phyloP scores from a whole-genome alignment of 768 basidiomycete species.

The Termitomyces sp. region DNA sequence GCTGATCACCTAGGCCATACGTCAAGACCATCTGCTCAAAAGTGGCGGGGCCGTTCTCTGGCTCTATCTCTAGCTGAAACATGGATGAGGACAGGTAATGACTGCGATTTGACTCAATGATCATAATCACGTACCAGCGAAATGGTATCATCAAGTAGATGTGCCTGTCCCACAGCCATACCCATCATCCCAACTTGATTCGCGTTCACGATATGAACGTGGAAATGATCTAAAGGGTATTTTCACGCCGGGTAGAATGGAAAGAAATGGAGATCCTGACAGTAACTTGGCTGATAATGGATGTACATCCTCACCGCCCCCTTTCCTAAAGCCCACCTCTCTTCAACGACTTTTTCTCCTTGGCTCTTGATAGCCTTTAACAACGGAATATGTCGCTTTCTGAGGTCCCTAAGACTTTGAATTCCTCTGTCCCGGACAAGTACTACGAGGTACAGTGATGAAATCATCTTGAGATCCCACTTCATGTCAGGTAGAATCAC shows the following conservation, averaged over 20 bases:
- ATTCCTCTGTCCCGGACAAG: conserved; percentile 60
- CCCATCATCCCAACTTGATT: conserved; percentile 61
- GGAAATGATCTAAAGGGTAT: conserved; percentile 73
- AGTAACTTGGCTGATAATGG: conserved; percentile 96
- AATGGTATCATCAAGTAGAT: conserved; percentile 90
- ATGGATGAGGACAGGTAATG: not conserved
- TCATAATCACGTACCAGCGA: conserved; percentile 49
- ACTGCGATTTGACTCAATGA: too few relatives aligned
- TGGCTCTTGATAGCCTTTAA: conserved; percentile 59
- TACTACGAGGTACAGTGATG: conserved; percentile 81
- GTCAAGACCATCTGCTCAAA: conserved; percentile 72
- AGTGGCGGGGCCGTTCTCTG: conserved; percentile 43
- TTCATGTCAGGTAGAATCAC: conserved; percentile 94
- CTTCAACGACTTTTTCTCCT: conserved; percentile 44
- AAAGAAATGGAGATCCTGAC: conserved; percentile 19
- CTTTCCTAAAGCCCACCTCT: conserved; percentile 58
- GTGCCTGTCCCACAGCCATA: conserved; percentile 85
- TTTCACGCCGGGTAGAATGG: not conserved
- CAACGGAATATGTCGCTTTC: conserved; percentile 54
- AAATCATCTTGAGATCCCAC: conserved; percentile 80
- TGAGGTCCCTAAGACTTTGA: conserved; percentile 72
- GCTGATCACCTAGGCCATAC: conserved; percentile 79
- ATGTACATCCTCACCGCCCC: conserved; percentile 74
- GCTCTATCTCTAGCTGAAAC: conserved; percentile 51
- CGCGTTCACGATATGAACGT: conserved; percentile 86